A percentile compares a stretch with the other conserved stretches of the same genome.
Conservation (phyloP, 768 basidiomycete species). For the Tulasnella sp. region DNA sequence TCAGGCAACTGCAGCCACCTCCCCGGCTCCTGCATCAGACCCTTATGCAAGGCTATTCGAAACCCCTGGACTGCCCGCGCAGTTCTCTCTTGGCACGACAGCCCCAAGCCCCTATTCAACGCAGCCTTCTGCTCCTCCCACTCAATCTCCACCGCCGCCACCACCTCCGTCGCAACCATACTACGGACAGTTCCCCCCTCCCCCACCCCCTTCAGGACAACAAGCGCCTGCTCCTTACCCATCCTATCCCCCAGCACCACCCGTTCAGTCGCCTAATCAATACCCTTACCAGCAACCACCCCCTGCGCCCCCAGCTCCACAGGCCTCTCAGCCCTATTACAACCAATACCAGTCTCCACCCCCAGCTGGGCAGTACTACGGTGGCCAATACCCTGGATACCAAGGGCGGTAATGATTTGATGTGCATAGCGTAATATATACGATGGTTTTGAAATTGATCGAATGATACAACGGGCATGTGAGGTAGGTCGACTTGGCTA, state of each 20-base stretch:
- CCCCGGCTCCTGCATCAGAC: slow-evolving; percentile 27
- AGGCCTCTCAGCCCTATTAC: not conserved
- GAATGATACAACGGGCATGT: not conserved
- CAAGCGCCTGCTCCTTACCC: slow-evolving; percentile 3
- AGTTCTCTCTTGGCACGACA: not conserved
- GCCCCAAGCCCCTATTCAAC: not conserved
- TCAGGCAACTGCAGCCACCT: slow-evolving; percentile 24
- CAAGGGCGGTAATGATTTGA: not conserved
- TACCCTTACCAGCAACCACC: slow-evolving; percentile 7
- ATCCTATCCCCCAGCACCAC: slow-evolving; percentile 12
- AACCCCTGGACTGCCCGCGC: slow-evolving; percentile 11
- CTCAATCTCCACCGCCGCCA: slow-evolving; percentile 21
- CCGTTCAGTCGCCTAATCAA: not conserved
- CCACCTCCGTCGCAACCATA: slow-evolving; percentile 16
- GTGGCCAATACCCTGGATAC: not conserved
- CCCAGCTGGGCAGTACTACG: not conserved
- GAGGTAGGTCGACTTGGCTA: no score
- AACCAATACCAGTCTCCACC: not conserved
- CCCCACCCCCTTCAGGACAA: slow-evolving; percentile 6
- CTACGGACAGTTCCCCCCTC: not conserved
- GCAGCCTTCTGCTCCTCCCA: slow-evolving; percentile 10
- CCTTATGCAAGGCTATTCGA: slow-evolving; percentile 24
- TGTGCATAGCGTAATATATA: not conserved
- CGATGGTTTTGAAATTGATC: not conserved
- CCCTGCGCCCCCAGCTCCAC: not conserved